phyloP scores from a whole-genome alignment of 345 rosid genomes.

The Aquilaria malaccensis region DNA sequence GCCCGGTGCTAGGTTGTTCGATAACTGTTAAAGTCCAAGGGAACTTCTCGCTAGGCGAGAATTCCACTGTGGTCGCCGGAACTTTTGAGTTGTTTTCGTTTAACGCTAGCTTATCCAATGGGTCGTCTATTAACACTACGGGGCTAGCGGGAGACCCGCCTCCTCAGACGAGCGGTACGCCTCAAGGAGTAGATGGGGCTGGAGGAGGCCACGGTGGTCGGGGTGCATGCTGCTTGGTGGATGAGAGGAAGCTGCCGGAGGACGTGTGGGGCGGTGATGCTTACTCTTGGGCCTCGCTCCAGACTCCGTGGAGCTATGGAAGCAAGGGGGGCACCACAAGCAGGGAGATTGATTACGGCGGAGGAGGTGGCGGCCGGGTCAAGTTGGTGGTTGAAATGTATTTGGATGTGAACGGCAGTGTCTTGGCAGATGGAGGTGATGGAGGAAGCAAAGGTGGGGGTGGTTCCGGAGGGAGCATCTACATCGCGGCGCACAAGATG shows the following conservation, averaged over 20 bases:
- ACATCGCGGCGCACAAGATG: conserved; percentile 69
- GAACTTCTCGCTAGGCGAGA: conserved; percentile 57
- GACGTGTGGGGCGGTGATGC: conserved; percentile 99
- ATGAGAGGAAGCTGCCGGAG: conserved; percentile 66
- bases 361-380: conserved; percentile 88
- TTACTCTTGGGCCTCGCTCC: conserved; percentile 84
- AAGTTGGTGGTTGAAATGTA: conserved; percentile 38
- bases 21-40: conserved; percentile 72
- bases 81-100: conserved; percentile 61
- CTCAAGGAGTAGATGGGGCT: conserved; percentile 78
- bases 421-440: conserved; percentile 82
- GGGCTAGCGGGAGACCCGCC: conserved; percentile 84
- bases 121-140: conserved; percentile 73
- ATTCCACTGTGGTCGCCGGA: conserved; percentile 62
- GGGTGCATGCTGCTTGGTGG: conserved; percentile 78
- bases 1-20: conserved; percentile 60
- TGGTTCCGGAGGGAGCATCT: conserved; percentile 93
- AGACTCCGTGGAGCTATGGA: conserved; percentile 74
- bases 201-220: conserved; percentile 99
- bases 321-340: conserved; percentile 89
- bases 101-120: conserved; percentile 56
- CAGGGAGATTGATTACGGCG: conserved; percentile 78
- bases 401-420: conserved; percentile 55
- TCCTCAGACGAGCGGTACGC: conserved; percentile 92
- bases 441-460: conserved; percentile 94